phyloP scores from a whole-genome alignment of 805 yeast species.

The Wickerhamia fluorescens region DNA sequence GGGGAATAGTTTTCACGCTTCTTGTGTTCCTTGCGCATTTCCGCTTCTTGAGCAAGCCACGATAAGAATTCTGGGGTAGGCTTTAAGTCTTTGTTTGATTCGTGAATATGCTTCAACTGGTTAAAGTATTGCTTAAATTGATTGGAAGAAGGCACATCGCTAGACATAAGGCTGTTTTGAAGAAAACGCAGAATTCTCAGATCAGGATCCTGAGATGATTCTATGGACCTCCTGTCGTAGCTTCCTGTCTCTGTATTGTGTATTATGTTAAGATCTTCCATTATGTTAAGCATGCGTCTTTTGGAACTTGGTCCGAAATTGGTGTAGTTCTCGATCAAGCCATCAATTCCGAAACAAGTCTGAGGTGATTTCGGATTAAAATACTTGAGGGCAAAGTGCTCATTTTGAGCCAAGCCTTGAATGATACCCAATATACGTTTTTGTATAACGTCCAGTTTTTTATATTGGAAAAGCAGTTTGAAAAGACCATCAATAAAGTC shows the following conservation, averaged over 20 bases:
- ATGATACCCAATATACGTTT: slow-evolving; percentile 47
- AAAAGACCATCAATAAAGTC: slow-evolving; percentile 8
- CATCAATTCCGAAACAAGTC: slow-evolving; percentile 13
- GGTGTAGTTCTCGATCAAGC: slow-evolving; percentile 22
- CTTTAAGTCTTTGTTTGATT: slow-evolving; percentile 17
- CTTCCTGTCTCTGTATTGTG: slow-evolving; percentile 3
- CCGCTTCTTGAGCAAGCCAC: slow-evolving; percentile 54
- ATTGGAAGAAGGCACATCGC: slow-evolving; percentile 8
- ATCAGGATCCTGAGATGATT: slow-evolving; percentile 16
- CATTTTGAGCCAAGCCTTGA: slow-evolving; percentile 36
- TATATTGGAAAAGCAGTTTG: not conserved
- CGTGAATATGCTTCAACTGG: slow-evolving; percentile 27
- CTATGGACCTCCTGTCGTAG: slow-evolving; percentile 11
- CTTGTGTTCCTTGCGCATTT: slow-evolving; percentile 13
- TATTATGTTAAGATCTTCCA: slow-evolving; percentile 36
- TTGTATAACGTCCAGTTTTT: slow-evolving; percentile 23
- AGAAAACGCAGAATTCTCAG: slow-evolving; percentile 27
- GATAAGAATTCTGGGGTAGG: slow-evolving; percentile 42
- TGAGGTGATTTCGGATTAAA: slow-evolving; percentile 12
- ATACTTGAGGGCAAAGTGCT: slow-evolving; percentile 23
- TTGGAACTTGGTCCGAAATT: slow-evolving; percentile 21
- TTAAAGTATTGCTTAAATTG: slow-evolving; percentile 8
- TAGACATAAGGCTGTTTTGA: slow-evolving; percentile 23
- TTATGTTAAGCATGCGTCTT: slow-evolving; percentile 36
- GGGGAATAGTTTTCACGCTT: slow-evolving; percentile 22